Base-by-base conservation (phyloP, 257 asterid genomes). In the Thymus mandschuricus region DNA sequence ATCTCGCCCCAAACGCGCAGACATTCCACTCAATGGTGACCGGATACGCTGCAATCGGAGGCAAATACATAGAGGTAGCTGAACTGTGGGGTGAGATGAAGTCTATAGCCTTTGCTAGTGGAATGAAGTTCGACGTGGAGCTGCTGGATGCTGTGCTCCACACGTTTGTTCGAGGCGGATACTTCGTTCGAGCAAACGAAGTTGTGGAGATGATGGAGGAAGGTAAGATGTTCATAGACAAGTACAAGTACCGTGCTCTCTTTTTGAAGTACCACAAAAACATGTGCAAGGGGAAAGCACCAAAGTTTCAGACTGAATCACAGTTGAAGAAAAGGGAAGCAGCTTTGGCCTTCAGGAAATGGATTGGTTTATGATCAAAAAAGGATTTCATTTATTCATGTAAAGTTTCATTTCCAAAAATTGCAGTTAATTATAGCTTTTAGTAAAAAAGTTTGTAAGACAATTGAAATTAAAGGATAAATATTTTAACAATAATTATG, bases 61-160 rank as follows among this genome's bases (percentile, higher is more conserved):
- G 95, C 58, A 89, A 94, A 69, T 91, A 91, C 58, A 76, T 80
- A 5, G 98, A 94, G 91, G 98, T 94, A 13, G 64, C 97, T 11
- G 97, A 91, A 66, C 72, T 94, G 46, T 94, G 99, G 99, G 97
- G 97, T 30, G 90, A 89, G 83, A 94, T 94, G 97, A 94, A 94
- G 80, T 75, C 95, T 8, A 44, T 87, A 72, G 85, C 86, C 31
- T 72, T 34, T 66, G 31, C 86, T 13, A 80, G 82, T 65, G 95
- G 95, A 30, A 88, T 89, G 97, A 79, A 80, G 82, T 89, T 91
- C 60, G 99, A 94, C 73, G 86, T 81, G 74, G 97, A 94, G 75
- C 83, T 94, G 50, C 73, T 91, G 89, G 98, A 94, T 78, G 80
- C 93, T 44, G 87, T 91, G 60, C 99, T 94, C 63, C 89, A 91